These are phyloP conservation scores for Sporothrix variecibatus DNA, from an alignment of 2,329 filamentous ascomycete genomes.

Conservation along the genomic window DNA sequence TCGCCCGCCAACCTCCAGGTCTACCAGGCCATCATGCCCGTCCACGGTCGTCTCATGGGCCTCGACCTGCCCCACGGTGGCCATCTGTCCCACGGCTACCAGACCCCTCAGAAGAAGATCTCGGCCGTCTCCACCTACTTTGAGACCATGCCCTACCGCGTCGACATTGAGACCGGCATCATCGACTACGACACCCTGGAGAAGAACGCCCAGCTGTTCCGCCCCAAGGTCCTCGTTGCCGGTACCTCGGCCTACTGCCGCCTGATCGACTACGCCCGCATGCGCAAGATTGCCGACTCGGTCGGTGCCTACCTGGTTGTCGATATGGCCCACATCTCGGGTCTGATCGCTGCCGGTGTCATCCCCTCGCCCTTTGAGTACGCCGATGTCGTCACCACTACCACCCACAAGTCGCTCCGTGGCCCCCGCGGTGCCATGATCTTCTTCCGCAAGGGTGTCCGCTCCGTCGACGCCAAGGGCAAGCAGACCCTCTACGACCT, in stretches of 20 bases:
- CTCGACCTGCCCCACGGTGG: constrained; percentile 92
- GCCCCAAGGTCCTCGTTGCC: constrained; percentile 93
- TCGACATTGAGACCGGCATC: constrained; percentile 85
- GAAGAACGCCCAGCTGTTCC: constrained; percentile 87
- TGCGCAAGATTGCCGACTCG: constrained; percentile 92
- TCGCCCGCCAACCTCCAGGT: constrained; percentile 97
- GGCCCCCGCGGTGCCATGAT: constrained; percentile 99
- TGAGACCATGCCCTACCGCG: constrained; percentile 95
- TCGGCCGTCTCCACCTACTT: constrained; percentile 98
- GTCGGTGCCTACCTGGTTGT: constrained; percentile 93
- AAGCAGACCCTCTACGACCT: constrained; percentile 91
- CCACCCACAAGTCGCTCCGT: constrained; percentile 98
- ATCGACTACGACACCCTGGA: constrained; percentile 96
- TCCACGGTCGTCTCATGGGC: constrained; percentile 96
- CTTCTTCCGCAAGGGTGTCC: constrained; percentile 97
- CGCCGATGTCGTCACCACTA: constrained; percentile 96
- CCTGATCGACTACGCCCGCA: constrained; percentile 92
- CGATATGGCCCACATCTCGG: constrained; percentile 99
- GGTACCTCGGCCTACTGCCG: constrained; percentile 98
- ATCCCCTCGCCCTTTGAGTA: constrained; percentile 90
- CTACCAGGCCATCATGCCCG: constrained; percentile 95
- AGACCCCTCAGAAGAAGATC: constrained; percentile 95
- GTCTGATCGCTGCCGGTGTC: constrained; percentile 87
- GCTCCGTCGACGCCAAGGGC: constrained; percentile 86
- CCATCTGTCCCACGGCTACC: constrained; percentile 95